Evolutionary conservation across 2,329 filamentous ascomycete species (phyloP).

Genomic region (Raffaelea albimanens): DNA sequence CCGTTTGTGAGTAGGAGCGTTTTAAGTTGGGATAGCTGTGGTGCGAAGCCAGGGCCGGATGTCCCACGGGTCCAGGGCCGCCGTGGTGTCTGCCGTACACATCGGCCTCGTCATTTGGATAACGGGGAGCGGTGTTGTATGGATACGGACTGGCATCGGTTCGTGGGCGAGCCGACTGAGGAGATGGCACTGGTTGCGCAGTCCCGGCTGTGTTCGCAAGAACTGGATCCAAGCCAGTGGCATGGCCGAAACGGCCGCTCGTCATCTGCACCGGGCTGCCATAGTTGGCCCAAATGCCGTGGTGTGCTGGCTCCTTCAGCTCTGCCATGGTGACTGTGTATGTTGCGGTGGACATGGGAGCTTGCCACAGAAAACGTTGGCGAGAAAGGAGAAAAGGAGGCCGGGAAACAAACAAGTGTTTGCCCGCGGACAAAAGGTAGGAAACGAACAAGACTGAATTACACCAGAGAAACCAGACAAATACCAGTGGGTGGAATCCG

Average conservation of each 20-base stretch:
- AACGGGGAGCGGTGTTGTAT: constrained; percentile 45
- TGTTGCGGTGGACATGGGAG: constrained; percentile 52
- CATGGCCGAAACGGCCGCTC: constrained; percentile 35
- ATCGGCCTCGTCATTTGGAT: constrained; percentile 44
- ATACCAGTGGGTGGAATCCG: too few relatives aligned
- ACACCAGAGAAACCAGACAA: too few relatives aligned
- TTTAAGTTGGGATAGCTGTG: constrained; percentile 48
- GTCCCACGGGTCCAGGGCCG: constrained; percentile 9
- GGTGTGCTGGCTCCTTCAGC: constrained; percentile 50
- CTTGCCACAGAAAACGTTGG: constrained; percentile 27
- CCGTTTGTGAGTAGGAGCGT: constrained; percentile 46
- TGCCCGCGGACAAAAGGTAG: too few relatives aligned
- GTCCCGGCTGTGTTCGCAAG: constrained; percentile 24
- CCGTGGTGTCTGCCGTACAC: constrained; percentile 35
- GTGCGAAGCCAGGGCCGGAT: constrained; percentile 35
- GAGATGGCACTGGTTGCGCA: constrained; percentile 25
- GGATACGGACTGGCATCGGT: constrained; percentile 38
- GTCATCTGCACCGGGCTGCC: constrained; percentile 43
- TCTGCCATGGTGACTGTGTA: constrained; percentile 56
- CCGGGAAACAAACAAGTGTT: not conserved
- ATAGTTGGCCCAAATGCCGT: constrained; percentile 50
- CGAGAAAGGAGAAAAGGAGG: not conserved
- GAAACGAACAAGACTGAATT: too few relatives aligned
- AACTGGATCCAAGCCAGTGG: constrained; percentile 35
- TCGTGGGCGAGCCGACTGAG: constrained; percentile 40